A percentile compares a stretch with the other conserved stretches of the same genome.
phyloP scores from a whole-genome alignment of 305 asterid genomes.

The Fraxinus paxiana region DNA sequence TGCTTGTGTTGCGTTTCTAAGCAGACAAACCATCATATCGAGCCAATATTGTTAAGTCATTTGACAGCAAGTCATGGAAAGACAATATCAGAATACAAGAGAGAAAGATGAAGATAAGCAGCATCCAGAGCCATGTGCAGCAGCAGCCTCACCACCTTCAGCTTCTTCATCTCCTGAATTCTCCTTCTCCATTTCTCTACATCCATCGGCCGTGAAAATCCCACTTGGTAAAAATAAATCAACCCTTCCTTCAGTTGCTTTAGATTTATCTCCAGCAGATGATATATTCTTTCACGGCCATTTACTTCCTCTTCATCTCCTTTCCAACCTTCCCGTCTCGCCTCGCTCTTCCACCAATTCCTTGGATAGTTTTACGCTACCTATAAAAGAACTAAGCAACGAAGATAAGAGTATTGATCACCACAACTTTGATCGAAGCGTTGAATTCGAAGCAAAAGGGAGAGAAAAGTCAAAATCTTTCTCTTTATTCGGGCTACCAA shows the following conservation, averaged over 20 bases:
- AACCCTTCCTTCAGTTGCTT: slow-evolving; percentile 37
- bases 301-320: slow-evolving; percentile 78
- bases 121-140: neutral
- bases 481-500: slow-evolving; percentile 50
- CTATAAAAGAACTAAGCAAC: slow-evolving; percentile 34
- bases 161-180: slow-evolving; percentile 77
- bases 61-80: slow-evolving; percentile 30
- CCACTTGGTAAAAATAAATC: slow-evolving; percentile 5
- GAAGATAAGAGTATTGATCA: slow-evolving; percentile 7
- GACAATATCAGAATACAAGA: slow-evolving; percentile 24
- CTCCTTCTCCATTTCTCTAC: slow-evolving; percentile 74
- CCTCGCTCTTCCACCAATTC: slow-evolving; percentile 79
- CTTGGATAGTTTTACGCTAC: slow-evolving; percentile 60
- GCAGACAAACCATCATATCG: slow-evolving; percentile 19
- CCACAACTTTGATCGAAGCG: neutral
- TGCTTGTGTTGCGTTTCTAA: neutral
- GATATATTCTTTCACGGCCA: slow-evolving; percentile 92
- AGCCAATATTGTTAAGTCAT: neutral
- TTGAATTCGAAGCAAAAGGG: slow-evolving; percentile 3
- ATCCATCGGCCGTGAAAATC: slow-evolving; percentile 27
- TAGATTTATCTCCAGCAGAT: slow-evolving; percentile 83
- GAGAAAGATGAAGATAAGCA: slow-evolving; percentile 20
- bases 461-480: slow-evolving; percentile 54
- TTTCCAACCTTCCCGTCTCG: slow-evolving; percentile 60
- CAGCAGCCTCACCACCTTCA: slow-evolving; percentile 30